Conservation (phyloP, 2,329 filamentous ascomycete species). For the Paecilomyces formosus region DNA sequence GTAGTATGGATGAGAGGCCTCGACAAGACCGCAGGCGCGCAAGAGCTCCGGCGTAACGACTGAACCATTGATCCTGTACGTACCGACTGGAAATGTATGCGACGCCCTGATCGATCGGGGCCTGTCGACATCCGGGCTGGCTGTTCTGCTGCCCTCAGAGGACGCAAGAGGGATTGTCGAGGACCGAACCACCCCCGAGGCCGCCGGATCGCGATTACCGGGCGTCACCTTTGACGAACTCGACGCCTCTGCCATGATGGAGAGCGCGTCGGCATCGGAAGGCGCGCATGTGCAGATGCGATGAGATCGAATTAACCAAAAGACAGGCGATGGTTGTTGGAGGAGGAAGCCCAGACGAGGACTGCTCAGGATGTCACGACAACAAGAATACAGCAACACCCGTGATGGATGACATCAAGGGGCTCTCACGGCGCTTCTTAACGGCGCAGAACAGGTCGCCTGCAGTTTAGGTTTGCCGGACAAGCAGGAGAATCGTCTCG, state of each 20-base stretch:
- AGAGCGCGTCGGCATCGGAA: constrained; percentile 7
- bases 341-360: constrained; percentile 2
- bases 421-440: constrained; percentile 1
- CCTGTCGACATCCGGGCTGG: constrained; percentile 10
- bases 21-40: neutral
- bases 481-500: neutral
- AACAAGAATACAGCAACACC: no score
- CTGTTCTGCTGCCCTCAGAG: neutral
- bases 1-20: no score
- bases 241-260: constrained; percentile 26
- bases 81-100: constrained; percentile 19
- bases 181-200: constrained; percentile 13
- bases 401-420: constrained; percentile 21
- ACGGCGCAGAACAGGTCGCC: neutral
- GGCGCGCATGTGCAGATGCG: constrained; percentile 15
- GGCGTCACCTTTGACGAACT: constrained; percentile 16
- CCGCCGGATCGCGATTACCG: constrained; percentile 7
- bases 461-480: neutral
- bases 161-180: constrained; percentile 16
- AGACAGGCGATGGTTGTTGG: neutral
- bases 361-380: constrained; percentile 7
- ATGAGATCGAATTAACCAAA: neutral
- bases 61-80: constrained; percentile 7
- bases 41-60: neutral
- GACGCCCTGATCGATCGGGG: constrained; percentile 12